Percentiles rank a stretch among this genome's conserved stretches.
These are phyloP conservation scores for Acacia concinna DNA, from an alignment of 331 rosid genomes.

Conservation along the genomic window DNA sequence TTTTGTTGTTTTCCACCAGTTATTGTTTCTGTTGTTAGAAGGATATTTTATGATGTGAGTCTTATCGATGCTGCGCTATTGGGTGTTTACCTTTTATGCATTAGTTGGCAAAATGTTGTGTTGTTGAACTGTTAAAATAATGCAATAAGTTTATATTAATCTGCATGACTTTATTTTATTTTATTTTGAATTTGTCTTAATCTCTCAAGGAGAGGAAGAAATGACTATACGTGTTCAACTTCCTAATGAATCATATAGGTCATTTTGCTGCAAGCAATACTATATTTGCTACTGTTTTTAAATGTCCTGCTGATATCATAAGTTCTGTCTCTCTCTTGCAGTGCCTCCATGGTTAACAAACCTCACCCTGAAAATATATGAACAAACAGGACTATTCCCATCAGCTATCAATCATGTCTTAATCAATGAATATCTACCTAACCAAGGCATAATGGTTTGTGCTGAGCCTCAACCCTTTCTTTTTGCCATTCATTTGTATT, in stretches of 20 bases:
- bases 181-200: conserved; percentile 4
- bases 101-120: not conserved
- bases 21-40: not conserved
- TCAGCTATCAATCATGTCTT: conserved; percentile 84
- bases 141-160: conserved; percentile 3
- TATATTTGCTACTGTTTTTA: not conserved
- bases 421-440: conserved; percentile 81
- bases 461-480: conserved; percentile 27
- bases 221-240: conserved; percentile 5
- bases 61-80: not conserved
- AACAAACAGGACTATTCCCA: conserved; percentile 67
- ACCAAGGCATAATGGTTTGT: conserved; percentile 93
- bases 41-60: not conserved
- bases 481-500: conserved; percentile 17
- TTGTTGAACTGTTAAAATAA: conserved; percentile 5
- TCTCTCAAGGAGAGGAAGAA: not conserved
- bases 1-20: not conserved
- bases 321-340: conserved; percentile 26
- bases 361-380: conserved; percentile 58
- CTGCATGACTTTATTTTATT: not conserved
- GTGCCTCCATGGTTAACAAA: conserved; percentile 87
- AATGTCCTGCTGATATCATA: conserved; percentile 18
- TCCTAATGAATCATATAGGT: not conserved
- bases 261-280: not conserved
- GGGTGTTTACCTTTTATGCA: not conserved